A percentile compares a stretch with the other conserved stretches of the same genome.
Conservation (phyloP, 1,284 basidiomycete genomes). For the Lentinula novae-zelandiae region DNA sequence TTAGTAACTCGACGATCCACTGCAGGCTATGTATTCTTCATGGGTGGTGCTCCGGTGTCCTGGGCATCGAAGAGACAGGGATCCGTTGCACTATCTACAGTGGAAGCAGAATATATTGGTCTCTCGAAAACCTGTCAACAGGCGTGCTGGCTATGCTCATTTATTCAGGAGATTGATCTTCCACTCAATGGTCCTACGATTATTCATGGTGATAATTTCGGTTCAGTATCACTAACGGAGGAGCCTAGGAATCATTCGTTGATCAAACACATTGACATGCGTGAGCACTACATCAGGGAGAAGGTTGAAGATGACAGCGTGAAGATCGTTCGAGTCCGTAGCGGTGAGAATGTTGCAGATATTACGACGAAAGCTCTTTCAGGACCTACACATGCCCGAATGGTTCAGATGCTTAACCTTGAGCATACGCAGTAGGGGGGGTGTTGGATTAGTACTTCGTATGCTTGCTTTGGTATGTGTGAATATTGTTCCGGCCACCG, state of each 20-base stretch:
- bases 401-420: no score
- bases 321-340: background rate
- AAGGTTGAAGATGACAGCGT: background rate
- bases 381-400: no score
- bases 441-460: no score
- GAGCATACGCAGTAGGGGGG: no score
- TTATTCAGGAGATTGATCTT: slow-evolving; percentile 24
- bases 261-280: slow-evolving; percentile 6
- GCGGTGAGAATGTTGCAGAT: background rate
- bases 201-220: background rate
- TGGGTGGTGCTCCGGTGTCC: slow-evolving; percentile 25
- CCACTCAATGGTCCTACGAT: background rate
- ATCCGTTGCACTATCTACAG: slow-evolving; percentile 26
- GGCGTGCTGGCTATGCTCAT: no score
- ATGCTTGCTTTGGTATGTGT: no score
- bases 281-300: background rate
- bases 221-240: background rate
- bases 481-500: no score
- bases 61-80: slow-evolving; percentile 30
- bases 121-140: slow-evolving; percentile 25
- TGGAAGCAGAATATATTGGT: slow-evolving; percentile 35
- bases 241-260: background rate
- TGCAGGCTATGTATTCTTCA: slow-evolving; percentile 27
- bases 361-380: background rate
- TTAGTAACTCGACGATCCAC: slow-evolving; percentile 19